Conservation (phyloP, 768 basidiomycete genomes). For the Hericium coralloides region DNA sequence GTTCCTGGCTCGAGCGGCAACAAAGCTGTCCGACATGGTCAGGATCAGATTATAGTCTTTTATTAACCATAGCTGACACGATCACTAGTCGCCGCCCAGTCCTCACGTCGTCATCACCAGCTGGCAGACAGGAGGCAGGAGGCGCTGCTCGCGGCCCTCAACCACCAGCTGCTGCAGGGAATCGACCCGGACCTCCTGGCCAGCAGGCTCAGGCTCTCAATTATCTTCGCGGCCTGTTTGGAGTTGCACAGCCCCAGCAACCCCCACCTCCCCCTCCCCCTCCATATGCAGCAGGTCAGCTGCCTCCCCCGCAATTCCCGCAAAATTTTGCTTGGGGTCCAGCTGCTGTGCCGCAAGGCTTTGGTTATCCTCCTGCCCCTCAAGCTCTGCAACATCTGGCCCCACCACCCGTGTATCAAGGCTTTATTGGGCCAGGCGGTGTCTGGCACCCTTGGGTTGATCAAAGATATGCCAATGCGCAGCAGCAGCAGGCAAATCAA, state of each 20-base stretch:
- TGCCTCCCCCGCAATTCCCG: constrained; percentile 28
- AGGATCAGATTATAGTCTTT: constrained; percentile 18
- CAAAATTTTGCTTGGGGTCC: constrained; percentile 53
- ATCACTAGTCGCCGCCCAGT: constrained; percentile 14
- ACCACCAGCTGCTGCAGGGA: constrained; percentile 22
- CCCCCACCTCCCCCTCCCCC: constrained; percentile 14
- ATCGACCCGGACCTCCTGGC: constrained; percentile 24
- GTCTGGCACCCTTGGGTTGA: constrained; percentile 11
- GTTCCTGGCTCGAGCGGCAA: constrained; percentile 96
- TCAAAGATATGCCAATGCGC: constrained; percentile 4
- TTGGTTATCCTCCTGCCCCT: constrained; percentile 25
- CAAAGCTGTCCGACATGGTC: constrained; percentile 99
- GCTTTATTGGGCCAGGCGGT: constrained; percentile 10
- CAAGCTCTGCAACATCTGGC: constrained; percentile 8
- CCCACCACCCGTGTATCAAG: constrained; percentile 12
- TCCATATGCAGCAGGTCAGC: constrained; percentile 9
- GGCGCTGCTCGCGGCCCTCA: constrained; percentile 10
- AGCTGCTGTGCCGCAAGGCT: constrained; percentile 54
- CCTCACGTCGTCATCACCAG: constrained; percentile 4
- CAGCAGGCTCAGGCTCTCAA: constrained; percentile 24
- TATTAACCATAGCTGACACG: constrained; percentile 1
- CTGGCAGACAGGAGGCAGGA: constrained; percentile 8
- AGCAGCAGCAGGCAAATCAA: constrained; percentile 5
- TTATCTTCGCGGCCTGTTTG: constrained; percentile 16
- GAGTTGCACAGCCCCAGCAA: constrained; percentile 12